These are phyloP conservation scores for Starmerella apis DNA, from an alignment of 805 yeast genomes.

Conservation along the genomic window DNA sequence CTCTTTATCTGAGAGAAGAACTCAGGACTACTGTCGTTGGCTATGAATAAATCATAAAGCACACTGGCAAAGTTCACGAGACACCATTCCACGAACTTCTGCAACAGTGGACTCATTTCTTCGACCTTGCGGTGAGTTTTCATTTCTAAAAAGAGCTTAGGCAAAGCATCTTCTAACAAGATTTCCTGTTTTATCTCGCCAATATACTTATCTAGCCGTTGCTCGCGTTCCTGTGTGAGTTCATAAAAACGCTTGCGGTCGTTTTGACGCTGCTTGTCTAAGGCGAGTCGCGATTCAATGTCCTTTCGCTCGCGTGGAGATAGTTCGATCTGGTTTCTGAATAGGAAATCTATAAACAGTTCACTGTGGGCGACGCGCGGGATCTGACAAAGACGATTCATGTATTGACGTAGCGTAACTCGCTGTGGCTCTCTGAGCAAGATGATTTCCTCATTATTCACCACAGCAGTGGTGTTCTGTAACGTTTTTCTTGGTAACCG, in stretches of 20 bases:
- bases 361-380: conserved; percentile 47
- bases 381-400: conserved; percentile 44
- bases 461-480: conserved; percentile 15
- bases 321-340: conserved; percentile 35
- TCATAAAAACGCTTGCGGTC: conserved; percentile 64
- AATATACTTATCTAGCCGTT: conserved; percentile 46
- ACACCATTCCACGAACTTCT: conserved; percentile 68
- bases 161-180: conserved; percentile 46
- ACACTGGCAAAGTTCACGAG: conserved; percentile 78
- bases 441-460: conserved; percentile 20
- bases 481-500: conserved; percentile 46
- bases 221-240: conserved; percentile 50
- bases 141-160: conserved; percentile 55
- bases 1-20: conserved; percentile 58
- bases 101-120: conserved; percentile 56
- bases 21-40: conserved; percentile 72
- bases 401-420: conserved; percentile 63
- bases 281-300: conserved; percentile 44
- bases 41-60: conserved; percentile 66
- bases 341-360: conserved; percentile 45
- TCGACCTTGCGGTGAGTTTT: conserved; percentile 43
- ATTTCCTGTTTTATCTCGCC: conserved; percentile 48
- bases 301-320: conserved; percentile 44
- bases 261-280: conserved; percentile 52
- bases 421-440: conserved; percentile 68